Base-by-base conservation (phyloP, 768 basidiomycete species). In the Psilocybe subaeruginosa region DNA sequence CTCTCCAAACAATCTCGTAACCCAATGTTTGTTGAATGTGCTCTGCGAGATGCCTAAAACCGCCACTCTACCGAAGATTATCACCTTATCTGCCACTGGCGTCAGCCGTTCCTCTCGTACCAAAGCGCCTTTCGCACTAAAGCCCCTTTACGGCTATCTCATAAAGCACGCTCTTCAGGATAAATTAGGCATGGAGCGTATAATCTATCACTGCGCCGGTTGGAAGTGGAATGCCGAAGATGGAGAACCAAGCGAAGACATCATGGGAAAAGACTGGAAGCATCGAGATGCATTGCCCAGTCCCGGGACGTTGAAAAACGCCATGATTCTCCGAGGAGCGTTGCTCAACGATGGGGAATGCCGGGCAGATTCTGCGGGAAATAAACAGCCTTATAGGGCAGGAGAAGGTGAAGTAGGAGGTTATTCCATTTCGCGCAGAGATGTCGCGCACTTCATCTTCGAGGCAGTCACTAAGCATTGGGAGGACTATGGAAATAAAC, bases 381-480 rank as follows among this genome's bases (percentile, higher is more conserved):
- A 68, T 14, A 74, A 75, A 43, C 45, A 60, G 3, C 66, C 77
- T 0, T 89, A 88, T 69, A 64, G 75, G 19, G 79, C 78, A 3
- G 74, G 68, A 7, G 81, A 78, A 16, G 75, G 70, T 7, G 76
- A 84, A 19, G n/a, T 82, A 12, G 68, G 68, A 1, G 76, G 75
- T 1, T 88, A 77, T 65, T 33, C 80, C 16, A 68, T 90, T 1
- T 86, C 87, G 41, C 78, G 88, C 68, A 77, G 75, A 66, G 89
- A 90, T 67, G 85, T 87, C 1, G 85, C 82, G 0, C 86, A 89
- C 72, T 90, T 89, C 70, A 68, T 89, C 17, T 83, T 79, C 3
- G 80, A 87, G 58, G 76, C 72, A 2, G 70, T 81, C 14, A 33
- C 76, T 12, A 74, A 75, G 56, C 66, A 78, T 8, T 87, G 88